Evolutionary conservation across 495 filamentous ascomycete genomes (phyloP).

Genomic region (Lophium mytilinum): DNA sequence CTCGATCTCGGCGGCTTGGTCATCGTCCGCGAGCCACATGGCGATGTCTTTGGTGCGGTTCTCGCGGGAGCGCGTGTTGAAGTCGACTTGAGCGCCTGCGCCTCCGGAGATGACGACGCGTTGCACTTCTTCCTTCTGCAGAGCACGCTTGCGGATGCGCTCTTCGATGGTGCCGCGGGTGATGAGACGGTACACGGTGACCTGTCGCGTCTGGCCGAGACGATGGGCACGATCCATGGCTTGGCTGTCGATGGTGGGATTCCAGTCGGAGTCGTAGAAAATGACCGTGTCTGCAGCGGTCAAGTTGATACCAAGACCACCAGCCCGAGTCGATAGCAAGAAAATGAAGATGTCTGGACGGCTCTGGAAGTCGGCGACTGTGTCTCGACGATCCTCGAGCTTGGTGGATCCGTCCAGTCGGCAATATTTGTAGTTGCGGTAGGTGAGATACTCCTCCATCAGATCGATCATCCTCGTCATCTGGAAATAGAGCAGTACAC

Average conservation of each 20-base stretch:
- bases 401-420: conserved; percentile 97
- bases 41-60: conserved; percentile 94
- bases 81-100: conserved; percentile 75
- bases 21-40: conserved; percentile 93
- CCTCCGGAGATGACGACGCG: conserved; percentile 95
- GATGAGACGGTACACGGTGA: conserved; percentile 95
- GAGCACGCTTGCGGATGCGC: conserved; percentile 90
- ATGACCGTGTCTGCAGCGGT: conserved; percentile 91
- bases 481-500: conserved; percentile 99
- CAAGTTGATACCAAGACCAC: conserved; percentile 95
- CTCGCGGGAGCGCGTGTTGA: conserved; percentile 82
- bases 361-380: conserved; percentile 92
- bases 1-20: conserved; percentile 86
- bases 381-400: conserved; percentile 92
- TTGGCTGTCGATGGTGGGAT: conserved; percentile 96
- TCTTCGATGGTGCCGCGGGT: conserved; percentile 97
- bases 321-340: conserved; percentile 88
- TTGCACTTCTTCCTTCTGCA: conserved; percentile 99
- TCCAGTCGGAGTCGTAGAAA: conserved; percentile 99
- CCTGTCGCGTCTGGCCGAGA: conserved; percentile 91
- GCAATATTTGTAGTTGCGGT: conserved; percentile 97
- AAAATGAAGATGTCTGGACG: conserved; percentile 93
- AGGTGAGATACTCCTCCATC: conserved; percentile 98
- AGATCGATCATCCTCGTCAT: conserved; percentile 99
- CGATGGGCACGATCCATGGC: conserved; percentile 99